These are phyloP conservation scores for Aspergillus funiculosus DNA, from an alignment of 495 filamentous ascomycete species.

Conservation along the genomic window DNA sequence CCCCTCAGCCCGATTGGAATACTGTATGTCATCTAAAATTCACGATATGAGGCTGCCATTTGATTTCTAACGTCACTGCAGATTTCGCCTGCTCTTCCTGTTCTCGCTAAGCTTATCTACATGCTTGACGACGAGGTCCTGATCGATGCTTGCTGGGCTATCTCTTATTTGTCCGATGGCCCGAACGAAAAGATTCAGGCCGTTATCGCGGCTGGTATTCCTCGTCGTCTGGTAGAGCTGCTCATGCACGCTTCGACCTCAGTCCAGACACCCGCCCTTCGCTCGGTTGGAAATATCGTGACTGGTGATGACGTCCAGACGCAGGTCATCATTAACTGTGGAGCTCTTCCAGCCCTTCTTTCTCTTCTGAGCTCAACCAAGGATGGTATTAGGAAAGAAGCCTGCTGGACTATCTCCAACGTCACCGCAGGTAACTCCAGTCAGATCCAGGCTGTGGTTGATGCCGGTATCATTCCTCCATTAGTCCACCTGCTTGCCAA, in stretches of 20 bases:
- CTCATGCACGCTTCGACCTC: conserved; percentile 99
- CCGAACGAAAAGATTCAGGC: conserved; percentile 99
- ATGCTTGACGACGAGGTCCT: conserved; percentile 97
- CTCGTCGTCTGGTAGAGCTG: conserved; percentile 92
- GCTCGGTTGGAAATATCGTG: conserved; percentile 98
- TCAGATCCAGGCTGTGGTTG: conserved; percentile 96
- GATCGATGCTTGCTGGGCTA: conserved; percentile 99
- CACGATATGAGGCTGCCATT: not conserved
- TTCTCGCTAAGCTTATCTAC: conserved; percentile 95
- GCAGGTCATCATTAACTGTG: conserved; percentile 99
- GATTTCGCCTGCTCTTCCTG: conserved; percentile 94
- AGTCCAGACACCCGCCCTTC: conserved; percentile 94
- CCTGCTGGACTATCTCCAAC: conserved; percentile 99
- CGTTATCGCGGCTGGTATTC: conserved; percentile 97
- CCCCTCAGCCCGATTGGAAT: conserved; percentile 96
- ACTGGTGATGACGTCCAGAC: conserved; percentile 99
- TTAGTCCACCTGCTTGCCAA: conserved; percentile 92
- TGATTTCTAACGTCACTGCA: conserved; percentile 32
- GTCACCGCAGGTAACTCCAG: conserved; percentile 96
- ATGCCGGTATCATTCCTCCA: conserved; percentile 93
- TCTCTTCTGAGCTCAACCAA: conserved; percentile 93
- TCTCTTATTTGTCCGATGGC: conserved; percentile 98
- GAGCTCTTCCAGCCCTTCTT: conserved; percentile 82
- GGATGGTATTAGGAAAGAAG: conserved; percentile 98
- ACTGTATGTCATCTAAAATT: conserved; percentile 52